phyloP scores from a whole-genome alignment of 306 rosid species.

The Citrullus colocynthis region DNA sequence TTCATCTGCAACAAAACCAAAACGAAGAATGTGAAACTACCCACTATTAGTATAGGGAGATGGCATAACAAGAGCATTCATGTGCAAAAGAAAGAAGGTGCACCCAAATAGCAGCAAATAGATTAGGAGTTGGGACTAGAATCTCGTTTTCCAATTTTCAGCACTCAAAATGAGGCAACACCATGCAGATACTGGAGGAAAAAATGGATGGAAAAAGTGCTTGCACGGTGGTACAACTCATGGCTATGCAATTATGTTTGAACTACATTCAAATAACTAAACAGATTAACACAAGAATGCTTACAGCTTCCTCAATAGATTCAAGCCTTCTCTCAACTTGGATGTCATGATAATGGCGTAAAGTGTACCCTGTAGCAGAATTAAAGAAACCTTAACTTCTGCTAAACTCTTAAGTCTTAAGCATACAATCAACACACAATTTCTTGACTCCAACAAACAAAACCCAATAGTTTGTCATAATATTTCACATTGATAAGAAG shows the following conservation, averaged over 20 bases:
- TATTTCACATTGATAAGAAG: neutral
- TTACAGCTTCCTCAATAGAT: slow-evolving; percentile 74
- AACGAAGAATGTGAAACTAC: slow-evolving; percentile 1
- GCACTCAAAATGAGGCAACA: neutral
- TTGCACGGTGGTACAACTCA: neutral
- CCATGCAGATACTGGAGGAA: neutral
- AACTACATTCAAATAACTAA: neutral
- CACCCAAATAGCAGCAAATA: neutral
- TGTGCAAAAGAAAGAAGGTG: neutral
- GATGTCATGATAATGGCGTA: slow-evolving; percentile 61
- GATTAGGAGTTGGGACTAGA: neutral
- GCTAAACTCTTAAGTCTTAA: neutral
- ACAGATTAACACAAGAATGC: neutral
- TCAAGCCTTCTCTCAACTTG: slow-evolving; percentile 72
- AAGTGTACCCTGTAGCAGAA: slow-evolving; percentile 46
- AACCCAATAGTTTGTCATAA: neutral
- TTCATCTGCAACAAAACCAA: slow-evolving; percentile 41
- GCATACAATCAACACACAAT: neutral
- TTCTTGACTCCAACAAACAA: neutral
- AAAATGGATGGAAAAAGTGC: neutral
- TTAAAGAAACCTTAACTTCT: neutral
- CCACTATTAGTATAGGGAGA: neutral
- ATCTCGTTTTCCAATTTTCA: neutral
- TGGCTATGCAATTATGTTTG: neutral
- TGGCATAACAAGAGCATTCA: neutral